Conservation (phyloP, 345 rosid genomes). For the Populus alba region DNA sequence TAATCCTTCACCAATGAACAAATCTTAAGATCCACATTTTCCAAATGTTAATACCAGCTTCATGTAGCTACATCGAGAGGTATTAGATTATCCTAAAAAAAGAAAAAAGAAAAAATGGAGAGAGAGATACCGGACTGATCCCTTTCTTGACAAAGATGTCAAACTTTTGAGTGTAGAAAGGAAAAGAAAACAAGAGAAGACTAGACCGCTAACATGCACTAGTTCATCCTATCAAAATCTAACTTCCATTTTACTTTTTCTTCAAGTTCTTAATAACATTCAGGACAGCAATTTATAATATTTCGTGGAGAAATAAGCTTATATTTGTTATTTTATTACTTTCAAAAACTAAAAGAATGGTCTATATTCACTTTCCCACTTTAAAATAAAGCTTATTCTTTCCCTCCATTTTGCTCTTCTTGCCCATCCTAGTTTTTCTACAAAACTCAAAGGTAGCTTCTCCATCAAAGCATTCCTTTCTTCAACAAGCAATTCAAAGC, state of each 20-base stretch:
- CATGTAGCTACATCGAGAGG: no score
- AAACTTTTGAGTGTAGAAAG: background rate
- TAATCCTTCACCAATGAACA: background rate
- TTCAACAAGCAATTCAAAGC: constrained; percentile 21
- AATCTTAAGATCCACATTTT: background rate
- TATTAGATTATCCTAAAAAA: no score
- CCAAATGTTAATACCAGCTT: background rate
- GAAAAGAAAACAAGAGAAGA: background rate
- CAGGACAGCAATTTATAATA: background rate
- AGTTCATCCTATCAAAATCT: background rate
- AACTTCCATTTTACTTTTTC: background rate
- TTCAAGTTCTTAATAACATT: background rate
- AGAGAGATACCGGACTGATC: background rate
- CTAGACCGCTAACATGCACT: background rate
- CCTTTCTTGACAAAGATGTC: constrained; percentile 15
- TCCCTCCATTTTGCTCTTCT: constrained; percentile 27
- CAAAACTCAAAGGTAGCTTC: constrained; percentile 34
- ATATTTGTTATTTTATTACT: background rate
- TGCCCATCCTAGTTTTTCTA: background rate
- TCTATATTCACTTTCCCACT: constrained; percentile 1
- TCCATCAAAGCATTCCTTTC: constrained; percentile 60
- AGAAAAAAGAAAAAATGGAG: no score
- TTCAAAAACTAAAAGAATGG: background rate
- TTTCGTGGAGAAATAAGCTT: background rate
- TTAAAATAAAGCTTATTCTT: constrained; percentile 28